Base-by-base conservation (phyloP, 2,329 filamentous ascomycete species). In the Ceratocystis huliohia region DNA sequence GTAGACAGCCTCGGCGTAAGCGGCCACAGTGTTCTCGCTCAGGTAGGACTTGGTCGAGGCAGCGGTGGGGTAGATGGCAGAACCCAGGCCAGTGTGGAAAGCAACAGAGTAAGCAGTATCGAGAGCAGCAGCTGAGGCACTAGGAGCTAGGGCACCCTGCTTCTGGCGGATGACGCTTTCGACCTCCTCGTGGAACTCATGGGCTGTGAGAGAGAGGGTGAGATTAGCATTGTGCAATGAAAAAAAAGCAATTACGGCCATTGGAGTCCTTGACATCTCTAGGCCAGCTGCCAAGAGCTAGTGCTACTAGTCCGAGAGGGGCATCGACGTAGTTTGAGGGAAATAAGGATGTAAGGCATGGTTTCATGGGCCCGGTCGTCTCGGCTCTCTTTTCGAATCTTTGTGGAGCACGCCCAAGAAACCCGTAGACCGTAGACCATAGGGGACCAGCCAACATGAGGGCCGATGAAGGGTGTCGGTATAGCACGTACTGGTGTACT, bases 51-150 rank as follows among this genome's bases (percentile, higher is more conserved):
- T 84, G 73, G 89, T 81, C 17, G 85, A 84, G 66, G 85, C 83
- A 68, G 87, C 82, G 64, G 88, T 82, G 70, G 91, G 88, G 75
- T 88, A 85, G 70, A 93, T 79, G 69, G 90, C 83, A 69, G 84
- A 82, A 72, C 94, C 94, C 71, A 99, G 90, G 71, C 94, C 94
- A 72, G 84, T 87, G 83, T 99, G 92, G 84, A 96, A 96, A 72
- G 92, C 92, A 73, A 93, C 80, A 69, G 84, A 81, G 78, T 97
- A 92, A 72, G 85, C 94, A 68, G 88, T 88, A 77, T 96, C 91
- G 73, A 94, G 79, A 72, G 94, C 93, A 73, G 96, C 80, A 69
- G 82, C 81, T 64, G 80, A 74, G 69, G 81, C 79, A 71, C 86
- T 82, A 73, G 82, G 79, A 70, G 87, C 82, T 73, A 90, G 79